Base-by-base conservation (phyloP, 1,139 yeast genomes). In the Candida sojae region DNA sequence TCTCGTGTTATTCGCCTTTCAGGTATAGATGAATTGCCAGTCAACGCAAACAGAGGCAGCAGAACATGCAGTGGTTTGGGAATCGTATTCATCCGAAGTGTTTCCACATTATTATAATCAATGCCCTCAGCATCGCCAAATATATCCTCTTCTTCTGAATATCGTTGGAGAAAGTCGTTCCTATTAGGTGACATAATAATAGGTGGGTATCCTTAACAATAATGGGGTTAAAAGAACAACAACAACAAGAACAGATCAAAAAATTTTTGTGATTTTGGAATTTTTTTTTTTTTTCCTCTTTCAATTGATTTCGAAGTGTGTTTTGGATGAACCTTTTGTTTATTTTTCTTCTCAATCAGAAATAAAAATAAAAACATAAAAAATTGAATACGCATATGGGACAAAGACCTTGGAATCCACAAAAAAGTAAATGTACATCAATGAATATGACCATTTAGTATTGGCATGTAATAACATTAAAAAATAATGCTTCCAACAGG, bases 401-500 rank as follows among this genome's bases (percentile, higher is more conserved):
- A 17, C 21, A 17, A 17, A 17, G 21, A 17, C 21, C 21, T 17
- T 17, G 21, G 21, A 17, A 17, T 17, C 21, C 21, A 17, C 21
- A 17, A 17, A 3, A 17, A 17, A 17, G n/a, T 17, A 17, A 17
- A 2, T 17, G 21, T 17, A 17, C 21, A 17, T 2, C 2, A 17
- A 17, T 17, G 21, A 17, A 17, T 17, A 17, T 17, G 21, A 3
- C 21, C 21, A 17, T 17, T 17, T 17, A 17, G 3, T 17, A 17
- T 6, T 26, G 4, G 2, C 29, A 26, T 26, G 9, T 5, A 26
- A 8, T 3, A 3, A 4, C 9, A 7, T 25, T 5, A n/a, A 32
- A 32, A 11, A 32, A 68, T 54, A 60, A 56, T 83, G 88, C 87
- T 85, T 80, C 79, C 84, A 81, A 81, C 83, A 87, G 83, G 88